phyloP scores from a whole-genome alignment of 2,329 filamentous ascomycete species.

The Sporothrix euskadiensis region DNA sequence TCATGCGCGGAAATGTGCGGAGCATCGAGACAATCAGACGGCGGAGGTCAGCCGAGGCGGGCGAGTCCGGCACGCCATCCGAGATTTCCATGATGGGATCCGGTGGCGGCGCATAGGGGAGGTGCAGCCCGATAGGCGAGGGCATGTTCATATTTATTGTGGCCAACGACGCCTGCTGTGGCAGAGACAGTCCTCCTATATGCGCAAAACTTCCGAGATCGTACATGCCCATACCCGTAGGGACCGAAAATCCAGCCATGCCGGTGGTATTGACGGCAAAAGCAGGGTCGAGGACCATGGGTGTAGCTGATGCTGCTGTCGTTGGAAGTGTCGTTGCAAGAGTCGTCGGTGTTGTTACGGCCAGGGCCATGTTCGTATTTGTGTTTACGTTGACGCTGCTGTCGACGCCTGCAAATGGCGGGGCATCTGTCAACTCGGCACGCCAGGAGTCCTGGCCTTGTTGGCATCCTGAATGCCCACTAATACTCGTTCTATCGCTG shows the following conservation, averaged over 20 bases:
- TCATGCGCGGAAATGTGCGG: constrained; percentile 37
- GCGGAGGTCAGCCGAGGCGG: constrained; percentile 13
- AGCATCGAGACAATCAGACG: constrained; percentile 35
- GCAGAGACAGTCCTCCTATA: neutral
- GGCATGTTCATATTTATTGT: neutral
- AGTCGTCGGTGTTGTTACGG: neutral
- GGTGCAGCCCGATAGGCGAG: neutral
- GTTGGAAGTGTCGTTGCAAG: neutral
- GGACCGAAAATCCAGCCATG: neutral
- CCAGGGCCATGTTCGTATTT: neutral
- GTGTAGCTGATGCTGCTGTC: neutral
- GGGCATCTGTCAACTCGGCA: neutral
- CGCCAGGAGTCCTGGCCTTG: neutral
- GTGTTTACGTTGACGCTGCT: neutral
- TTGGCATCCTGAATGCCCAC: neutral
- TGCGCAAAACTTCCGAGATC: neutral
- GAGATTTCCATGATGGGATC: neutral
- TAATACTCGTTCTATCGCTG: neutral
- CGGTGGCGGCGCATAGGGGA: constrained; percentile 11
- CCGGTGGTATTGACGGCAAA: neutral
- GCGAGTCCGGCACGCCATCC: neutral
- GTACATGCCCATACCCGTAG: neutral
- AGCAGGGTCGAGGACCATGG: neutral
- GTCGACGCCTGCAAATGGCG: neutral
- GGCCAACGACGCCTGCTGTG: neutral